Base-by-base conservation (phyloP, 345 rosid species). In the Rhizophora apiculata region DNA sequence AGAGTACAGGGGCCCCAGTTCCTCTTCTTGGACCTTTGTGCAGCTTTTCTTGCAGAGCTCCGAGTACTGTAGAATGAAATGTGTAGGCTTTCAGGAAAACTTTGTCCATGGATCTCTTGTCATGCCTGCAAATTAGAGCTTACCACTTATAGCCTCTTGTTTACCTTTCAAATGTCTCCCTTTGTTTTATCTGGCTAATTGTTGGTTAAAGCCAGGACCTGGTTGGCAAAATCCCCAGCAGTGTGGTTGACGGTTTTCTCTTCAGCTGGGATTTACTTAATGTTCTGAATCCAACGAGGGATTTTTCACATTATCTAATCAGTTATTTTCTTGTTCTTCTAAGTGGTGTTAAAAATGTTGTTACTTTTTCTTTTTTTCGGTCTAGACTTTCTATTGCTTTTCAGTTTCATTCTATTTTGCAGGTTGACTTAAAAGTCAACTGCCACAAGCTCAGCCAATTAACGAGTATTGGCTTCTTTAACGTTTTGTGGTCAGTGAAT, bases 1-100 rank as follows among this genome's bases (percentile, higher is more conserved):
- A 80, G 95, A 79, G 84, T 94, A 60, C 85, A 80, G 21, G 98
- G 98, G 26, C 93, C 95, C 19, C 96, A 94, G 76, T 78, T 94
- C 75, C 88, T 94, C 19, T 91, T 94, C 80, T 78, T 94, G 82
- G 98, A 94, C 78, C 92, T 94, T 49, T 94, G 98, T 30, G 96
- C 98, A 1, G 89, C 90, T 30, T 94, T 94, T 72, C 95, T 94
- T 55, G 83, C 93, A 1, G 93, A 87, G 80, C 93, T 94, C 20
- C 90, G 91, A 53, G 88, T 94, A 58, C 84, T 91, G 31, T 94
- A 82, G 80, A 65, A 2, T 13, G 73, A 59, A 60, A 48, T 58
- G 39, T 43, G 48, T 65, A 76, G 68, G 51, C 43, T 68, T 57
- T 56, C 46, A 55, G 65, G 71, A 64, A 63, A 68, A 36, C 22